These are phyloP conservation scores for Stylonectria norvegica DNA, from an alignment of 2,329 filamentous ascomycete species.

Conservation along the genomic window DNA sequence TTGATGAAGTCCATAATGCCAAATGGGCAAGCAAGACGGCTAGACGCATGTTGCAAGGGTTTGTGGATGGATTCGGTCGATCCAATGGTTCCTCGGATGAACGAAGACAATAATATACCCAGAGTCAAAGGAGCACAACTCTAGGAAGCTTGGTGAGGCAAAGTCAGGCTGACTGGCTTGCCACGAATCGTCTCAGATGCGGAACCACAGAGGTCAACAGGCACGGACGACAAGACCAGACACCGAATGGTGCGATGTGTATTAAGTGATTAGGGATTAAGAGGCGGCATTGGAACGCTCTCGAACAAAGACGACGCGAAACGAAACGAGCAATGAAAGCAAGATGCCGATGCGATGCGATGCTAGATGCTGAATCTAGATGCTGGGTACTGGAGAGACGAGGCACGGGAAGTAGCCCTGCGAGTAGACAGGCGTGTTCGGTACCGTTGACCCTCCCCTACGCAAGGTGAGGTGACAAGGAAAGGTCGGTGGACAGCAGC, in stretches of 20 bases:
- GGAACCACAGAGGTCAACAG: constrained; percentile 10
- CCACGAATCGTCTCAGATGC: constrained; percentile 22
- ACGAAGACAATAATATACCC: constrained; percentile 15
- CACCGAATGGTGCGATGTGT: constrained; percentile 5
- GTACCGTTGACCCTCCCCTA: too few species aligned
- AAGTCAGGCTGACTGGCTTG: constrained; percentile 14
- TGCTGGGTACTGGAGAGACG: constrained; percentile 1
- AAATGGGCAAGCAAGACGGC: constrained; percentile 41
- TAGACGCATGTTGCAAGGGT: constrained; percentile 39
- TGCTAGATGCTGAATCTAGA: too few species aligned
- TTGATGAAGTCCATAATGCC: constrained; percentile 44
- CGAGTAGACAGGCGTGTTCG: too few species aligned
- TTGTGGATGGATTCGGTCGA: constrained; percentile 7
- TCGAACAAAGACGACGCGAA: constrained; percentile 11
- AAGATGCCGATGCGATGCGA: constrained; percentile 18
- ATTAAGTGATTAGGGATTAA: constrained; percentile 32
- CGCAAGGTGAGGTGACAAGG: too few species aligned
- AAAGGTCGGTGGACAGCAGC: too few species aligned
- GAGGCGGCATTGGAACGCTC: constrained; percentile 24
- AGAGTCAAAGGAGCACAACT: constrained; percentile 3
- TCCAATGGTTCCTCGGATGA: constrained; percentile 3
- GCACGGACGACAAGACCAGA: not conserved
- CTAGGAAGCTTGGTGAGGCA: constrained; percentile 11
- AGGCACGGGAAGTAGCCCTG: too few species aligned
- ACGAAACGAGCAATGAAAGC: constrained; percentile 19